Base-by-base conservation (phyloP, 495 filamentous ascomycete species). In the Hypoxylon lienhwacheense region DNA sequence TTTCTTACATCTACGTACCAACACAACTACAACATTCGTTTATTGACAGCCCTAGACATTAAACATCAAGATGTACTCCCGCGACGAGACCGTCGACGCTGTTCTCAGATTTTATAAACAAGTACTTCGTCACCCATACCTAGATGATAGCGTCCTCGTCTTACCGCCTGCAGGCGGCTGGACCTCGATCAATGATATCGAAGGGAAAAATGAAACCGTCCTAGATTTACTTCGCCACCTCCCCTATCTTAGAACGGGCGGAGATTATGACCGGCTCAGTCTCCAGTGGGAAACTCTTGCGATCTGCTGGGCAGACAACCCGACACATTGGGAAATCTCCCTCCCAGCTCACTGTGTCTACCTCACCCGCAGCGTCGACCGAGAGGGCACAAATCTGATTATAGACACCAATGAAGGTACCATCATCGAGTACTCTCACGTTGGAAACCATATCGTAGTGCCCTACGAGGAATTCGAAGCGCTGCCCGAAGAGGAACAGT, bases 61-160 rank as follows among this genome's bases (percentile, higher is more conserved):
- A n/a, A n/a, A 34, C 25, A 3, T 26, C 14, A 47, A 26, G 32
- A 44, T 44, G 49, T 53, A 53, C n/a, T 53, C 49, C 5, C 49
- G 31, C n/a, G 39, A 53, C 22, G 49, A 44, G 1, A 53, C 39
- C 15, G 15, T 44, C 3, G 11, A 19, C 4, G 49, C 39, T 0
- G 31, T 53, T 7, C 16, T 53, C 4, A 43, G n/a, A 10, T 21
- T 53, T 12, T 53, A 53, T 22, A 20, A 44, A 32, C 21, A 44
- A 36, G 16, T 53, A 34, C 43, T 53, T n/a, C 39, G 29, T 11
- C 49, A 53, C 16, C 49, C 49, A n/a, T 53, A 45, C 37, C 17
- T 53, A 28, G 19, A 53, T 12, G 22, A 37, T 1, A 22, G 20
- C 11, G 36, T 22, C 28, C 31, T 53, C 3, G 28, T 44, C 16